Evolutionary conservation across 495 filamentous ascomycete species (phyloP).

Genomic region (Hypomontagnella monticulosa): DNA sequence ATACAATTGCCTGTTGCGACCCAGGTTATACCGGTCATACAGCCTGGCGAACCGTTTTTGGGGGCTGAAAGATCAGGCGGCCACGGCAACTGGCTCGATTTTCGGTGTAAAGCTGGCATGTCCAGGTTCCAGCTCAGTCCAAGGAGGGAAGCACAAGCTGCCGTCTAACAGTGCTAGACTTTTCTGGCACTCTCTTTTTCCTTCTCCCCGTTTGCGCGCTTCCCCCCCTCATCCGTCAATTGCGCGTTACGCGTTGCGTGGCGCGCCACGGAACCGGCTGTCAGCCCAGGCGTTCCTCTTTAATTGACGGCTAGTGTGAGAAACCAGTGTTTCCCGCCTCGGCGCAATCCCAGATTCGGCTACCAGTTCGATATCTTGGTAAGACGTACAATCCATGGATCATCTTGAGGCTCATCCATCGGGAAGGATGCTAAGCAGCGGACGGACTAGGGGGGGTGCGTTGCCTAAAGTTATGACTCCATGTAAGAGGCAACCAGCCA

Average conservation of each 20-base stretch:
- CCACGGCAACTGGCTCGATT: slow-evolving; percentile 31
- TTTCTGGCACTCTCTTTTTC: slow-evolving; percentile 27
- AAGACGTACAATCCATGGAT: slow-evolving; percentile 29
- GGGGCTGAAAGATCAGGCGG: slow-evolving; percentile 28
- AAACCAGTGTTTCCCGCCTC: slow-evolving; percentile 39
- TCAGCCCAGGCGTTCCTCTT: slow-evolving; percentile 17
- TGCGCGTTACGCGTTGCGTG: slow-evolving; percentile 35
- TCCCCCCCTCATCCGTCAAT: slow-evolving; percentile 11
- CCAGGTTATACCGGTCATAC: slow-evolving; percentile 1
- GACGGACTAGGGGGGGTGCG: slow-evolving; percentile 27
- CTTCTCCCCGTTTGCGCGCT: slow-evolving; percentile 20
- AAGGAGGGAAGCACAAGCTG: slow-evolving; percentile 48
- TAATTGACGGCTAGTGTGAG: slow-evolving; percentile 22
- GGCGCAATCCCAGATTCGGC: slow-evolving; percentile 23
- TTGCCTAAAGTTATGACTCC: slow-evolving; percentile 48
- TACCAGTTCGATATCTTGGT: slow-evolving; percentile 19
- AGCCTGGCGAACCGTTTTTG: slow-evolving; percentile 27
- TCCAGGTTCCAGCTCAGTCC: slow-evolving; percentile 21
- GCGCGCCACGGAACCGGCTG: slow-evolving; percentile 16
- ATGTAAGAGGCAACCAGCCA: slow-evolving; percentile 43
- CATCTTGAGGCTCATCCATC: slow-evolving; percentile 43
- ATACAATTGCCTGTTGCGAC: slow-evolving; percentile 24
- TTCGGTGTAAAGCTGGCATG: slow-evolving; percentile 44
- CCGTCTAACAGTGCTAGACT: slow-evolving; percentile 33
- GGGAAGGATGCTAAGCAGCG: slow-evolving; percentile 30